Percentiles rank a stretch among this genome's conserved stretches.
phyloP scores from a whole-genome alignment of 805 yeast genomes.

The Hanseniaspora vineae region DNA sequence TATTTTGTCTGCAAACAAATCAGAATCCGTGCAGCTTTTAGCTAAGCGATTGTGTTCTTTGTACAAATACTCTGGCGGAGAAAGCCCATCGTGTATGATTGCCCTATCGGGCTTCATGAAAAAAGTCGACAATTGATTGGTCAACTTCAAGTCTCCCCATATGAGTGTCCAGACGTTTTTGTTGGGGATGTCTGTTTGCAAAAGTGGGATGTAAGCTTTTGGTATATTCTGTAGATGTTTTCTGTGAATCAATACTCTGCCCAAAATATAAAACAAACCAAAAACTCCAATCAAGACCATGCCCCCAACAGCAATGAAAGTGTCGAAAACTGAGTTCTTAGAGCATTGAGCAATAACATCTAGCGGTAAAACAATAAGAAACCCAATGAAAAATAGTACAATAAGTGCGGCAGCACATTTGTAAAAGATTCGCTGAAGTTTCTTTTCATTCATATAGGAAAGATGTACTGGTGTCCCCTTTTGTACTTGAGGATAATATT shows the following conservation, averaged over 20 bases:
- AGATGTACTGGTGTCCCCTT: too few species aligned
- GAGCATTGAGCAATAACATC: slow-evolving; percentile 60
- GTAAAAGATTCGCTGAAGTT: neutral
- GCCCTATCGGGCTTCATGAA: slow-evolving; percentile 30
- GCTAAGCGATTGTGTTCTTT: neutral
- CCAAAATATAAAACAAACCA: slow-evolving; percentile 37
- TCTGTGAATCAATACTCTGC: slow-evolving; percentile 46
- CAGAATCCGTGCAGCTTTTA: neutral
- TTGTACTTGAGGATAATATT: neutral
- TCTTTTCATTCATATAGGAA: neutral
- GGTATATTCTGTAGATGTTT: slow-evolving; percentile 66
- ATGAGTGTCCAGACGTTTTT: slow-evolving; percentile 29
- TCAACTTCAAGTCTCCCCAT: slow-evolving; percentile 27
- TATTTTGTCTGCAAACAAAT: neutral
- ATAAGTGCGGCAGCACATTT: slow-evolving; percentile 14
- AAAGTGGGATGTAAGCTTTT: slow-evolving; percentile 56
- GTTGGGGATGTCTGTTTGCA: slow-evolving; percentile 44
- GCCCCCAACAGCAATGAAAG: slow-evolving; percentile 67
- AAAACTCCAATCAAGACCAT: slow-evolving; percentile 46
- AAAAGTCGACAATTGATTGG: slow-evolving; percentile 27
- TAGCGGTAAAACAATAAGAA: slow-evolving; percentile 61
- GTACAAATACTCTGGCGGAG: slow-evolving; percentile 23
- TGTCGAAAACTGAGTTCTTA: slow-evolving; percentile 54
- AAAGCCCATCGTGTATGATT: slow-evolving; percentile 41
- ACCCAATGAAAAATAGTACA: slow-evolving; percentile 34